A percentile compares a stretch with the other conserved stretches of the same genome.
These are phyloP conservation scores for Lithocarpus polystachyus DNA, from an alignment of 306 rosid species.

Conservation along the genomic window DNA sequence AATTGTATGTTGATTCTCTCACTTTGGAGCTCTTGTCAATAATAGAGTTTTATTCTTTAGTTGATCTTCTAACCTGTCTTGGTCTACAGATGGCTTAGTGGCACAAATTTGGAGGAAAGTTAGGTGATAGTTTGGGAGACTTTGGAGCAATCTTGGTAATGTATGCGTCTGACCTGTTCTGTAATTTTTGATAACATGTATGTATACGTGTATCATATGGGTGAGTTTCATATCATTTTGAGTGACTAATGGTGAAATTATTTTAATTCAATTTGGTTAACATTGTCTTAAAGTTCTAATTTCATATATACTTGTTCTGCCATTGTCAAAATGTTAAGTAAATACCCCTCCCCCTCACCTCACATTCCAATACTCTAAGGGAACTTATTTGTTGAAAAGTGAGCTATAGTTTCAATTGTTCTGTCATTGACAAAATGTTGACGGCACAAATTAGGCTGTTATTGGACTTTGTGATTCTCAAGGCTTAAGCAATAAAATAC, in stretches of 20 bases:
- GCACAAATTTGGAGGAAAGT: slow-evolving; percentile 68
- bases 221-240: background rate
- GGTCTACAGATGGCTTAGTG: slow-evolving; percentile 57
- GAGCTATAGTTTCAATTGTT: background rate
- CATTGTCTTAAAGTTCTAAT: background rate
- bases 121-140: slow-evolving; percentile 56
- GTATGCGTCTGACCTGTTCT: slow-evolving; percentile 42
- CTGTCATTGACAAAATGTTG: background rate
- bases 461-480: slow-evolving; percentile 6
- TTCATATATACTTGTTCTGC: background rate
- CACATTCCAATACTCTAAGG: background rate
- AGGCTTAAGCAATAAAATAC: background rate
- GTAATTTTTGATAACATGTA: slow-evolving; percentile 1
- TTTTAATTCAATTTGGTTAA: background rate
- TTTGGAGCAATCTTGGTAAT: slow-evolving; percentile 67
- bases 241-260: background rate
- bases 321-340: background rate
- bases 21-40: background rate
- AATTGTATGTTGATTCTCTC: slow-evolving; percentile 43
- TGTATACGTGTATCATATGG: slow-evolving; percentile 4
- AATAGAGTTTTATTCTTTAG: background rate
- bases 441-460: background rate
- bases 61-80: slow-evolving; percentile 26
- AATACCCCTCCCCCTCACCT: background rate
- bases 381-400: background rate